Conservation (phyloP, 2,329 filamentous ascomycete genomes). For the Tolypocladium paradoxum region DNA sequence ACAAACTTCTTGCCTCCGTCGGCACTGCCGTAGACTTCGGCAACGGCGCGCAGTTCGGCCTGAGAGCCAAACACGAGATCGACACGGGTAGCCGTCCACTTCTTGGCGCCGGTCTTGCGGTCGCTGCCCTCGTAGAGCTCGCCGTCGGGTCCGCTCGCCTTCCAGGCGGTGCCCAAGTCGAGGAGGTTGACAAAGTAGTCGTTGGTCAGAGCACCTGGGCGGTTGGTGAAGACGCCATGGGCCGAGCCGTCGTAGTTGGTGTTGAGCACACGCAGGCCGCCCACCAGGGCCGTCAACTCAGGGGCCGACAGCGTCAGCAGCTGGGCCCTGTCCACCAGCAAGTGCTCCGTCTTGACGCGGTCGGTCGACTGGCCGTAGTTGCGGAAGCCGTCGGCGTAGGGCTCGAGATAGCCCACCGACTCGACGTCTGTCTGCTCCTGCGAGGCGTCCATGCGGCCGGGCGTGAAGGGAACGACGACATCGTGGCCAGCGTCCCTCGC, state of each 20-base stretch:
- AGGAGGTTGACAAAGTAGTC: conserved; percentile 78
- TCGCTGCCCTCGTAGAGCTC: conserved; percentile 55
- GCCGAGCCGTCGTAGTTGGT: conserved; percentile 61
- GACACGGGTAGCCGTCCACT: conserved; percentile 58
- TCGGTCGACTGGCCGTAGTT: conserved; percentile 58
- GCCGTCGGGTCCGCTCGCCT: conserved; percentile 23
- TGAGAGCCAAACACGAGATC: conserved; percentile 67
- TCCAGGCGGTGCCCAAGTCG: conserved; percentile 55
- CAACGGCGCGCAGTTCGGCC: conserved; percentile 58
- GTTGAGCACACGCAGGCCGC: conserved; percentile 59
- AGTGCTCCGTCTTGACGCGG: conserved; percentile 55
- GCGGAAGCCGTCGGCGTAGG: conserved; percentile 65
- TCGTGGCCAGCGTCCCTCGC: conserved; percentile 35
- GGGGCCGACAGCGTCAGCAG: conserved; percentile 60
- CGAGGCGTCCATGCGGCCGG: conserved; percentile 61
- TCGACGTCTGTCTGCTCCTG: conserved; percentile 60
- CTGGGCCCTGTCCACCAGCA: conserved; percentile 61
- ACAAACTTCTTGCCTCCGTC: conserved; percentile 55
- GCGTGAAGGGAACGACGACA: conserved; percentile 57
- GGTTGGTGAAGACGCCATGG: conserved; percentile 57
- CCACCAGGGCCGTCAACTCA: conserved; percentile 60
- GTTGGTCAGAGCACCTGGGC: conserved; percentile 59
- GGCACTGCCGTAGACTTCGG: conserved; percentile 56
- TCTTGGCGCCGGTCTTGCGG: conserved; percentile 53
- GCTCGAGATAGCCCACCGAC: conserved; percentile 57